Base-by-base conservation (phyloP, 208 protist species). In the Crithidia expoeki region DNA sequence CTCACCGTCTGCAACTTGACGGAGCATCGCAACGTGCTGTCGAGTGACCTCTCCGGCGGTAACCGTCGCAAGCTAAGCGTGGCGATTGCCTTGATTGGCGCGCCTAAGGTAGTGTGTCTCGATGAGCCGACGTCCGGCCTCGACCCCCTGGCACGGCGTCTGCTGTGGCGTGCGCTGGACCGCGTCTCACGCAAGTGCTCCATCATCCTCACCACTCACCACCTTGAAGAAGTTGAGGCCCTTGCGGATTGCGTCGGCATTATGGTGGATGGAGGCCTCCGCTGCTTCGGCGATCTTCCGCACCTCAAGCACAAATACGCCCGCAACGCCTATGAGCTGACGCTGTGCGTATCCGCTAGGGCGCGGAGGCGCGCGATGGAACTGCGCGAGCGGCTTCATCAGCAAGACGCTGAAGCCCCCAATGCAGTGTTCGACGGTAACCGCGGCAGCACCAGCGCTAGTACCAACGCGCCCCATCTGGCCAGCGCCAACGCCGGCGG, bases 221-320 rank as follows among this genome's bases (percentile, higher is more conserved):
- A 96, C 56, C 76, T 98, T 76, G 93, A 97, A 62, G 96, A 98
- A 82, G 86, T 90, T 60, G 93, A 97, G 70, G 92, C 91, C 0
- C 76, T 98, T 12, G 86, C 85, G 32, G 57, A 88, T 59, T 79
- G 89, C 32, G 79, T 97, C 1, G 92, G 83, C 30, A 98, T 98
- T 25, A 97, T 98, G 85, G 83, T 84, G 32, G 78, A 93, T 61
- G 96, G 95, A 36, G 73, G 64, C n/a, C 66, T 98, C 25, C 80
- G 79, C 11, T 97, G 92, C 69, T 72, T 98, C 32, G 97, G 97
- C 23, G 83, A 81, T 49, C 84, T 83, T 60, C 91, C 89, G 58
- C 88, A 94, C 47, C 74, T 98, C 49, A 95, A 93, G 74, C 62
- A 77, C 19, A 93, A 92, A 75, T 95, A 85, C 71, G 86, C 95